Evolutionary conservation across 2,329 filamentous ascomycete species (phyloP).

Genomic region (Bipolaris oryzae): DNA sequence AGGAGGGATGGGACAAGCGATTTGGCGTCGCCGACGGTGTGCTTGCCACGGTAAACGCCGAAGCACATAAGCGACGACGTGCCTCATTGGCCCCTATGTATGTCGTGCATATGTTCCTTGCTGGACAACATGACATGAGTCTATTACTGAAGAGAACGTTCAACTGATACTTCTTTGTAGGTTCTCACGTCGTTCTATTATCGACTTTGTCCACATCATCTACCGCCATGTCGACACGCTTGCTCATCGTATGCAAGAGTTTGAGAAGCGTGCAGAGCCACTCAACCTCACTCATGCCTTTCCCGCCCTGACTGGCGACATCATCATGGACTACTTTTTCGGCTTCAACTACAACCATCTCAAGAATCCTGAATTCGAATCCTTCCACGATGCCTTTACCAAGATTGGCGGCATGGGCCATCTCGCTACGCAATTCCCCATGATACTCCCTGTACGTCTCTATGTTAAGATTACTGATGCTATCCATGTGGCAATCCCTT

Average conservation of each 20-base stretch:
- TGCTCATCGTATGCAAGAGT: conserved; percentile 37
- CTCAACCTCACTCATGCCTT: conserved; percentile 43
- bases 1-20: conserved; percentile 44
- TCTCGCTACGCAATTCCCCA: conserved; percentile 42
- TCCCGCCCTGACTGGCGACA: conserved; percentile 53
- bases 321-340: conserved; percentile 54
- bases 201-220: conserved; percentile 46
- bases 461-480: background rate
- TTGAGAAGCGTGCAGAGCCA: conserved; percentile 38
- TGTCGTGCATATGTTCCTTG: conserved; percentile 8
- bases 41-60: conserved; percentile 36
- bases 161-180: conserved; percentile 21
- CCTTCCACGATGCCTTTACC: conserved; percentile 45
- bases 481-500: background rate
- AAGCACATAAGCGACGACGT: conserved; percentile 39
- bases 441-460: conserved; percentile 36
- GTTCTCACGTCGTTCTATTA: conserved; percentile 45
- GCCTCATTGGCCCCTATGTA: conserved; percentile 43
- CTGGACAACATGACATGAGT: background rate
- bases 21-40: conserved; percentile 39
- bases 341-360: conserved; percentile 44
- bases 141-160: background rate
- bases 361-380: conserved; percentile 42
- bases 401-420: conserved; percentile 41
- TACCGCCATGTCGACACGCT: conserved; percentile 44